phyloP scores from a whole-genome alignment of 1,139 yeast genomes.

The Suhomyces chickasaworum region DNA sequence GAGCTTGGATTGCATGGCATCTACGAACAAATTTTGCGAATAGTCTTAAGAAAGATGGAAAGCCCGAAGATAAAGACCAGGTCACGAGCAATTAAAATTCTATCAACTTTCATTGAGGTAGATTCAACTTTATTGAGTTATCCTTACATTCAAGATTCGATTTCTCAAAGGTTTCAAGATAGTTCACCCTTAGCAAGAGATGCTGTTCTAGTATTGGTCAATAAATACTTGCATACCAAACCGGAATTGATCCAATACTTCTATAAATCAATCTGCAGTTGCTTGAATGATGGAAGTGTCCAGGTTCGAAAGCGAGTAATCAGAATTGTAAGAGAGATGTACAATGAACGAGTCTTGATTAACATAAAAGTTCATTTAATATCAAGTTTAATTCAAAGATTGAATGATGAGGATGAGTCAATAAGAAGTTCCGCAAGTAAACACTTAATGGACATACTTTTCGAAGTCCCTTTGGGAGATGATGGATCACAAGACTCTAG shows the following conservation, averaged over 20 bases:
- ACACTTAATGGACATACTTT: constrained; percentile 48
- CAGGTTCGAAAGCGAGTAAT: constrained; percentile 67
- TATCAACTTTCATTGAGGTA: constrained; percentile 47
- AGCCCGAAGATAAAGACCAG: constrained; percentile 61
- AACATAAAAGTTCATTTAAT: constrained; percentile 47
- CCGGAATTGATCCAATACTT: constrained; percentile 51
- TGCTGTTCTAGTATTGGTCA: constrained; percentile 69
- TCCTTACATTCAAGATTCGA: constrained; percentile 52
- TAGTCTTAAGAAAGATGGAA: constrained; percentile 51
- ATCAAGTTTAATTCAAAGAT: constrained; percentile 51
- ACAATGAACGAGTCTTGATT: constrained; percentile 32
- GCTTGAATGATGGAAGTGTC: constrained; percentile 60
- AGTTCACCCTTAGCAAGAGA: constrained; percentile 73
- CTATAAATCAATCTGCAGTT: constrained; percentile 50
- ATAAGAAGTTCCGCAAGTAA: constrained; percentile 49
- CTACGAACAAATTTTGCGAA: constrained; percentile 55
- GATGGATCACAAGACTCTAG: background rate
- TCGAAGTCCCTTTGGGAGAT: constrained; percentile 25
- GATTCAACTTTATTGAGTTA: constrained; percentile 54
- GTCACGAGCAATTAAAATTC: constrained; percentile 63
- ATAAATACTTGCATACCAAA: constrained; percentile 47
- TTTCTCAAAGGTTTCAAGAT: constrained; percentile 57
- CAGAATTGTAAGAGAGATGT: constrained; percentile 53
- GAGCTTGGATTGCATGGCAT: constrained; percentile 40
- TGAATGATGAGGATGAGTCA: constrained; percentile 71